These are phyloP conservation scores for Rhododendron kiyosumense DNA, from an alignment of 148 eudicot genomes.

Conservation along the genomic window DNA sequence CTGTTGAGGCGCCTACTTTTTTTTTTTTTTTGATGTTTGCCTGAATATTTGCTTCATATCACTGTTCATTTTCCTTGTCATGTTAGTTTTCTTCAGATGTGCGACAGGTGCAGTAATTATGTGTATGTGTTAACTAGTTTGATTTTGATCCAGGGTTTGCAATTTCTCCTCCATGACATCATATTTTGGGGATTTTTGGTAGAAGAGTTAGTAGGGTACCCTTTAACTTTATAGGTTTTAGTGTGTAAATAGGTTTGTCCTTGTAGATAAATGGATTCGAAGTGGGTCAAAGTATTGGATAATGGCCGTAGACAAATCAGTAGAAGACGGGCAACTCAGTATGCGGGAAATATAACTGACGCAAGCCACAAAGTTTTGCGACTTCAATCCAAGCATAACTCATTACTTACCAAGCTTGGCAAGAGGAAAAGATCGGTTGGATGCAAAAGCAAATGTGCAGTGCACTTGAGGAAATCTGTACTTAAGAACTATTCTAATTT, in stretches of 20 bases:
- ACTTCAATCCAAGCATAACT: conserved; percentile 5
- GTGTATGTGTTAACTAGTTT: neutral
- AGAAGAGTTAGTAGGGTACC: conserved; percentile 8
- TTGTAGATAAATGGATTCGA: conserved; percentile 32
- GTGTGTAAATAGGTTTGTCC: conserved; percentile 22
- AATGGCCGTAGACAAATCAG: conserved; percentile 14
- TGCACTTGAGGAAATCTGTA: conserved; percentile 1
- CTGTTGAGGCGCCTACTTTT: neutral
- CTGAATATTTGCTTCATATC: neutral
- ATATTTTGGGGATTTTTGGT: conserved; percentile 12
- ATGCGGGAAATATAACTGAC: conserved; percentile 11
- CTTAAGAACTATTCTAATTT: conserved; percentile 26
- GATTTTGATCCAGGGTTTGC: conserved; percentile 19
- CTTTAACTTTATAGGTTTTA: conserved; percentile 3
- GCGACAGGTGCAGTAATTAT: neutral
- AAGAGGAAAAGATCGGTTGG: conserved; percentile 31
- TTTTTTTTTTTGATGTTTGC: neutral
- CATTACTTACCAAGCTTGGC: conserved; percentile 14
- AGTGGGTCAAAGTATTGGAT: conserved; percentile 22
- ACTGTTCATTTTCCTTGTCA: neutral
- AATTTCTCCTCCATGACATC: conserved; percentile 13
- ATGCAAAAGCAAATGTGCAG: conserved; percentile 14
- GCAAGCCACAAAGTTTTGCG: conserved; percentile 18
- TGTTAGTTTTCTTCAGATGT: neutral
- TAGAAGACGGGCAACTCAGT: conserved; percentile 13